Evolutionary conservation across 2,329 filamentous ascomycete genomes (phyloP).

Genomic region (Colletotrichum liaoningense): DNA sequence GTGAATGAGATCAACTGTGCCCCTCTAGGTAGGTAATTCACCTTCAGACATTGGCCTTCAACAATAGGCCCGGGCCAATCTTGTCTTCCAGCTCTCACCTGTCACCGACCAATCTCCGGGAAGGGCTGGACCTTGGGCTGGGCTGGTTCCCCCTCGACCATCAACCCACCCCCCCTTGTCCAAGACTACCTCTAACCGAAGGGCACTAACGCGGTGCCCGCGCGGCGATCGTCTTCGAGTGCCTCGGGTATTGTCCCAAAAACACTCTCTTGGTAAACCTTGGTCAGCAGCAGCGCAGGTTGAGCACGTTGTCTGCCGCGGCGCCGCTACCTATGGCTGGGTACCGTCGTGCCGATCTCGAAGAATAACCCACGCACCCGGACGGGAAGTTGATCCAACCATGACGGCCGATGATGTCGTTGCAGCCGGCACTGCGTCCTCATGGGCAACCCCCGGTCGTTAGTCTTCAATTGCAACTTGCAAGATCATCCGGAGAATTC

Average conservation of each 20-base stretch:
- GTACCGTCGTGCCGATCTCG: conserved; percentile 25
- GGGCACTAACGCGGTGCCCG: conserved; percentile 20
- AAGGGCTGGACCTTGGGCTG: neutral
- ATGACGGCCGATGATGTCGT: conserved; percentile 35
- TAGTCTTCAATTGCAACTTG: neutral
- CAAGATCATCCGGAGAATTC: neutral
- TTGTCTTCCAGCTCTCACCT: neutral
- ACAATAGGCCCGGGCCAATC: neutral
- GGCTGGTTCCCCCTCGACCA: neutral
- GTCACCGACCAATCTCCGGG: conserved; percentile 20
- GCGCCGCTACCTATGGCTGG: conserved; percentile 11
- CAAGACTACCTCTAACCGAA: conserved; percentile 16
- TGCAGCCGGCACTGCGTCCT: conserved; percentile 18
- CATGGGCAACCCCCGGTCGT: neutral
- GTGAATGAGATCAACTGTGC: conserved; percentile 2
- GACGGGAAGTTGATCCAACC: conserved; percentile 28
- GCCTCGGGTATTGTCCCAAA: conserved; percentile 27
- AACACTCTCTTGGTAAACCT: conserved; percentile 21
- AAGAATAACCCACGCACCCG: conserved; percentile 30
- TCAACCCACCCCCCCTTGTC: neutral
- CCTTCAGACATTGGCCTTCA: neutral
- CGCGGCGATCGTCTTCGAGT: conserved; percentile 25
- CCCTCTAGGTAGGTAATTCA: neutral
- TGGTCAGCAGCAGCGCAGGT: conserved; percentile 15
- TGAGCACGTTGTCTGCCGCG: conserved; percentile 20